These are phyloP conservation scores for Tagetes patula DNA, from an alignment of 129 eudicot species.

Conservation along the genomic window DNA sequence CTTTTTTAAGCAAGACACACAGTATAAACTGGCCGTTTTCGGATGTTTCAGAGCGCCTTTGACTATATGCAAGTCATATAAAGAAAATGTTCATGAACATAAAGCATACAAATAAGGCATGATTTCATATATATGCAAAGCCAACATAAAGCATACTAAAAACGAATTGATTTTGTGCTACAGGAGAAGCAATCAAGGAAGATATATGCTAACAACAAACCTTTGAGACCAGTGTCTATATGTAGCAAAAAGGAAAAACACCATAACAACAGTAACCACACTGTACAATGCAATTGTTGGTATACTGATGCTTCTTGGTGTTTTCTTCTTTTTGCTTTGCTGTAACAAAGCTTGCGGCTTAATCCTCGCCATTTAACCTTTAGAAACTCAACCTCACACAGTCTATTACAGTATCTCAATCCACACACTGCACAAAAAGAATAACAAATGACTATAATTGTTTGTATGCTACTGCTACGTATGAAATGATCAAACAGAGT, in stretches of 20 bases:
- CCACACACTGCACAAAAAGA: conserved; percentile 22
- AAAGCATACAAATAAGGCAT: conserved; percentile 10
- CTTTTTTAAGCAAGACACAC: too few species aligned
- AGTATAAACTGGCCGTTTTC: too few species aligned
- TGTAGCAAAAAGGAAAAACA: conserved; percentile 65
- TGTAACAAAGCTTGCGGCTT: conserved; percentile 96
- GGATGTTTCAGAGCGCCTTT: too few species aligned
- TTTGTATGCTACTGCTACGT: background rate
- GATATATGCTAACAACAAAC: conserved; percentile 36
- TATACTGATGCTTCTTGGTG: conserved; percentile 67
- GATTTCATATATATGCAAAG: background rate
- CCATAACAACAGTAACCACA: conserved; percentile 59
- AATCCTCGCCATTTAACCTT: conserved; percentile 74
- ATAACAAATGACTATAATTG: background rate
- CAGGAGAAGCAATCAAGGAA: background rate
- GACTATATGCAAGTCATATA: background rate
- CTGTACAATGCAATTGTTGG: conserved; percentile 59
- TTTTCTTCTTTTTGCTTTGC: conserved; percentile 99
- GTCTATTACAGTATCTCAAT: conserved; percentile 10
- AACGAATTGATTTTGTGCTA: background rate
- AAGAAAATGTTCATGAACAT: background rate
- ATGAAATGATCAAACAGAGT: background rate
- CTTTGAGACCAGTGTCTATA: conserved; percentile 84
- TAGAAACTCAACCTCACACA: conserved; percentile 21
- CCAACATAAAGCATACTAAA: too few species aligned